Evolutionary conservation across 2,329 filamentous ascomycete genomes (phyloP).

Genomic region (Aspergillus luchuensis): DNA sequence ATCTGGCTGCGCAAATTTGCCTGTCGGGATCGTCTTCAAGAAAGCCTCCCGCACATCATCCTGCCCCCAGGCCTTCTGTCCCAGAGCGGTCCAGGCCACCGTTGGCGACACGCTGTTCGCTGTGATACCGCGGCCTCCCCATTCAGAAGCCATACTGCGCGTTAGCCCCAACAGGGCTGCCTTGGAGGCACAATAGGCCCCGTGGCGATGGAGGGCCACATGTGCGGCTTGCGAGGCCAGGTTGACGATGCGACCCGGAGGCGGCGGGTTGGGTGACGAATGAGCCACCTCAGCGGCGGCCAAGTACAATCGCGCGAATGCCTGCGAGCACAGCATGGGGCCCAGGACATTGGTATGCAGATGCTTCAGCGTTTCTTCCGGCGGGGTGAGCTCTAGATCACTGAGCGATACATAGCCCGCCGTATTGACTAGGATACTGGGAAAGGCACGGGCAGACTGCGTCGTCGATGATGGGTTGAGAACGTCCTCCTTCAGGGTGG

Average conservation of each 20-base stretch:
- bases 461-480: slow-evolving; percentile 15
- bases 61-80: slow-evolving; percentile 47
- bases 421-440: slow-evolving; percentile 46
- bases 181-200: slow-evolving; percentile 53
- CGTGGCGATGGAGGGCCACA: slow-evolving; percentile 48
- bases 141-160: slow-evolving; percentile 51
- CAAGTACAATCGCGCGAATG: slow-evolving; percentile 49
- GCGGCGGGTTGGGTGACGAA: slow-evolving; percentile 21
- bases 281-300: slow-evolving; percentile 24
- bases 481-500: slow-evolving; percentile 35
- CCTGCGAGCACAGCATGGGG: slow-evolving; percentile 49
- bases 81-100: slow-evolving; percentile 51
- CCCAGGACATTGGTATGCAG: slow-evolving; percentile 50
- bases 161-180: slow-evolving; percentile 49
- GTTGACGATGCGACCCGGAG: slow-evolving; percentile 49
- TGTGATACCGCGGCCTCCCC: slow-evolving; percentile 50
- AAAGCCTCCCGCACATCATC: slow-evolving; percentile 38
- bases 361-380: slow-evolving; percentile 48
- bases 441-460: slow-evolving; percentile 31
- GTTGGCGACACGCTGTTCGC: slow-evolving; percentile 51
- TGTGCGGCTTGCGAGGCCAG: slow-evolving; percentile 52
- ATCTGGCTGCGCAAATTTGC: slow-evolving; percentile 42
- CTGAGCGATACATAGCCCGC: slow-evolving; percentile 51
- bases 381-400: slow-evolving; percentile 46
- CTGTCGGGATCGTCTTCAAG: slow-evolving; percentile 42